Conservation (phyloP, 2,329 filamentous ascomycete genomes). For the Leptographium wingfieldii region DNA sequence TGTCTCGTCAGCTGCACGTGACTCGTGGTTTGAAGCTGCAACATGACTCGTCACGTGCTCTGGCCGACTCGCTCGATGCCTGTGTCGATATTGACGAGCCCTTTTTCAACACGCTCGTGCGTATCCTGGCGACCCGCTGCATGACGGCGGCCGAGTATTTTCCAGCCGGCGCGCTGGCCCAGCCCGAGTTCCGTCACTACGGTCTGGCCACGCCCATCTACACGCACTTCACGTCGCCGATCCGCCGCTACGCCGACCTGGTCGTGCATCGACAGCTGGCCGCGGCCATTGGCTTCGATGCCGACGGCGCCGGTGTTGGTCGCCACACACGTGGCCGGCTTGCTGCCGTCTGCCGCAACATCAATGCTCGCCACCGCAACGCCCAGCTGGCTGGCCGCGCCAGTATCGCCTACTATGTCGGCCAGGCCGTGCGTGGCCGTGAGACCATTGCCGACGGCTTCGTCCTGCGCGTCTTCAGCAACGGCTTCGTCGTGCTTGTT, state of each 20-base stretch:
- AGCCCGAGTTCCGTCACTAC: constrained; percentile 93
- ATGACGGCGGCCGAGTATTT: constrained; percentile 99
- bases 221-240: constrained; percentile 96
- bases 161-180: constrained; percentile 82
- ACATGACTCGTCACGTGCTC: constrained; percentile 78
- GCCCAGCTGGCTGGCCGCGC: constrained; percentile 90
- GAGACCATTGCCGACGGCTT: constrained; percentile 64
- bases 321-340: constrained; percentile 73
- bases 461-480: constrained; percentile 93
- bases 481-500: constrained; percentile 93
- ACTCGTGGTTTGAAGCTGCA: constrained; percentile 54
- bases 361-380: constrained; percentile 94
- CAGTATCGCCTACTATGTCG: constrained; percentile 95
- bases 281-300: constrained; percentile 88
- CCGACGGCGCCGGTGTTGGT: constrained; percentile 75
- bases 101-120: constrained; percentile 97
- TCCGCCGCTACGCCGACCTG: constrained; percentile 93
- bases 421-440: constrained; percentile 76
- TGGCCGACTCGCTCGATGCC: constrained; percentile 80
- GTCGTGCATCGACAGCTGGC: constrained; percentile 69
- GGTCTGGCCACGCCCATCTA: constrained; percentile 94
- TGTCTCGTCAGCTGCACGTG: constrained; percentile 78
- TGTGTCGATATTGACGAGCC: constrained; percentile 72
- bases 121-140: constrained; percentile 94
- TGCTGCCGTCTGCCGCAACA: constrained; percentile 93